Evolutionary conservation across 1,284 basidiomycete species (phyloP), one percentile per base, ranked within the genome.

Genomic region (Coniferiporia weirii): DNA sequence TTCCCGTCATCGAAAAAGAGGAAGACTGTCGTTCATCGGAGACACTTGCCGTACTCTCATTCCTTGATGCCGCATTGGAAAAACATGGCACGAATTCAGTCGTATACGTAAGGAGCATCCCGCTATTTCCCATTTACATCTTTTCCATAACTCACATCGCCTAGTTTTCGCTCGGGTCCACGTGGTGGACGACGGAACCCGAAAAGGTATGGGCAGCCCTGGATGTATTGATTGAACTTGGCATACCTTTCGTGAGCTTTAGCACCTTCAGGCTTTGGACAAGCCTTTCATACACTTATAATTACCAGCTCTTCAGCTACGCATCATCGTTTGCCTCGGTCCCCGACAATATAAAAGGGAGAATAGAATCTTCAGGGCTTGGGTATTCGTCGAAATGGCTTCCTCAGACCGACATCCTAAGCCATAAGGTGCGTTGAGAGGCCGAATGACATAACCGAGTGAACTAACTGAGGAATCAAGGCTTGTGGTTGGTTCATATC

Each of bases 401-500:
- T 17, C 63, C 63, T 34, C 63, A 64, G 40, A 52, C 61, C 49
- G 32, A 36, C 13, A 63, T 64, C 13, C 47, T 64, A 27, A 49
- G 52, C 32, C 63, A 64, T 34, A 49, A 54, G n/a, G 57, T 61
- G 9, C 35, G 59, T 52, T 5, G 27, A 5, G 27, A 35, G 17
- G 12, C 19, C 1, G n/a, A 35, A 38, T 19, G 12, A 19, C 17
- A 27, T 38, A 4, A 19, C 5, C 40, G 3, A 22, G 19, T 38
- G 45, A 15, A n/a, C 35, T 35, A 40, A 45, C 52, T 19, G 34
- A 34, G 5, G 2, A 15, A 49, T 22, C 2, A 19, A 64, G 63
- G 61, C 56, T 15, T 57, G 54, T 55, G 63, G 61, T 4, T 64
- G 63, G 63, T 56, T 64, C 20, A 49, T 64, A 9, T 57, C 63